phyloP scores from a whole-genome alignment of 140 eudicot genomes.

The Senecio squalidus region DNA sequence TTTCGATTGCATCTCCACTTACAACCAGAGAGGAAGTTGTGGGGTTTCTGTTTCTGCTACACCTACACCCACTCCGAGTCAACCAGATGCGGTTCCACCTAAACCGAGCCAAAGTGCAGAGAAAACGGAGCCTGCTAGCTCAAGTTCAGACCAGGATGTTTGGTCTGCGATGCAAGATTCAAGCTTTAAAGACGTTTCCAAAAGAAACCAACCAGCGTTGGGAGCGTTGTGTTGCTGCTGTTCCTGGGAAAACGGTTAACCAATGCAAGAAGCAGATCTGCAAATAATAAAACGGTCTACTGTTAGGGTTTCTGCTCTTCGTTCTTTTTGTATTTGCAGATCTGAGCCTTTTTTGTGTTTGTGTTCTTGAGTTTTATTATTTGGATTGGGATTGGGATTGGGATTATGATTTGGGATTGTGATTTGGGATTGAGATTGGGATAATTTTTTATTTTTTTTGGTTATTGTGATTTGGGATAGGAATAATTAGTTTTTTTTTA shows the following conservation, averaged over 20 bases:
- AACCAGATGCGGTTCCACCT: conserved; percentile 10
- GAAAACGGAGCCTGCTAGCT: conserved; percentile 22
- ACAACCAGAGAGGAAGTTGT: conserved; percentile 67
- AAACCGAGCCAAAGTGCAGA: conserved; percentile 26
- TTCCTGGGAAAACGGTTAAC: conserved; percentile 70
- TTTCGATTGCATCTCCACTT: conserved; percentile 72
- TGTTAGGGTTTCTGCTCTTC: too few relatives aligned
- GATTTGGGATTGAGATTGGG: too few relatives aligned
- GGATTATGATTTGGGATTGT: too few relatives aligned
- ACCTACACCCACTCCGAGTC: conserved; percentile 6
- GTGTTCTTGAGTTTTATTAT: too few relatives aligned
- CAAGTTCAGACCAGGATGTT: conserved; percentile 55
- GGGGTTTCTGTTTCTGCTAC: conserved; percentile 16
- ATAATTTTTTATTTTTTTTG: too few relatives aligned
- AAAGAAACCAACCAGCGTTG: conserved; percentile 73
- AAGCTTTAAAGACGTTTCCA: conserved; percentile 78
- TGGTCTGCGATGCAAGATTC: conserved; percentile 92
- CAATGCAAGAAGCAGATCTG: conserved; percentile 46
- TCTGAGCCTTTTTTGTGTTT: too few relatives aligned
- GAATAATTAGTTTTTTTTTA: too few relatives aligned
- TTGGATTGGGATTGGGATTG: too few relatives aligned
- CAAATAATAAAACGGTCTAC: too few relatives aligned
- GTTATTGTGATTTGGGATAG: too few relatives aligned
- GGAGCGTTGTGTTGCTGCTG: conserved; percentile 88
- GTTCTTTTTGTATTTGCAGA: too few relatives aligned